Base-by-base conservation (phyloP, 495 filamentous ascomycete species). In the Annulohypoxylon nitens region DNA sequence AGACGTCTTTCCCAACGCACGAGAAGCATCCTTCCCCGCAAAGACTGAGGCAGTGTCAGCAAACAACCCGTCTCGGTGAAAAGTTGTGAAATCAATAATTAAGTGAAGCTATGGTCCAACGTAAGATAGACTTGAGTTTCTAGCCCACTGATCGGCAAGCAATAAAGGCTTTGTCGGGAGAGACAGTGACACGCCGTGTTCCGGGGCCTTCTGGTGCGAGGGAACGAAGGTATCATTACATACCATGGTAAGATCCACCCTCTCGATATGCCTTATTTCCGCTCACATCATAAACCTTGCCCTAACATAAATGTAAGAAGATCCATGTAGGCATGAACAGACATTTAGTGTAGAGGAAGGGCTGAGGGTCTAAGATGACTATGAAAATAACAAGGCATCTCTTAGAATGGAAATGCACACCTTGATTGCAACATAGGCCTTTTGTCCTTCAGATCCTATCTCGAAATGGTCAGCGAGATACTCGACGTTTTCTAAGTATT, bases 381-480 rank as follows among this genome's bases (percentile, higher is more conserved):
- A n/a, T 41, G 47, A 18, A 55, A 34, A 34, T 18, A 14, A 18
- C 57, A 26, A 10, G 41, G 33, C 6, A 37, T 11, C 23, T 45
- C 33, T 50, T 16, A 47, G 25, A 54, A 61, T 58, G 8, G 20
- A 47, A 37, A 14, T 8, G 61, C 65, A 57, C 76, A 87, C 88
- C 84, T 97, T 98, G 83, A 99, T 98, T 33, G 97, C 96, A 26
- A 99, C 94, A 72, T 95, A 93, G 25, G 90, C 94, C 34, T 93
- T 93, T 65, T 84, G 88, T 25, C 83, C 83, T 58, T 86, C 89
- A 2, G 88, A 81, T 64, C 91, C 89, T 81, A 83, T 81, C 59
- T 34, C 25, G 34, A 58, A 86, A 89, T 91, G 70, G 48, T 75
- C 50, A 79, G 73, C 48, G n/a, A 10, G 3, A n/a, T 36, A 33